Evolutionary conservation across 108 stramenopile genomes (phyloP).

Genomic region (Cyclotella cryptica): DNA sequence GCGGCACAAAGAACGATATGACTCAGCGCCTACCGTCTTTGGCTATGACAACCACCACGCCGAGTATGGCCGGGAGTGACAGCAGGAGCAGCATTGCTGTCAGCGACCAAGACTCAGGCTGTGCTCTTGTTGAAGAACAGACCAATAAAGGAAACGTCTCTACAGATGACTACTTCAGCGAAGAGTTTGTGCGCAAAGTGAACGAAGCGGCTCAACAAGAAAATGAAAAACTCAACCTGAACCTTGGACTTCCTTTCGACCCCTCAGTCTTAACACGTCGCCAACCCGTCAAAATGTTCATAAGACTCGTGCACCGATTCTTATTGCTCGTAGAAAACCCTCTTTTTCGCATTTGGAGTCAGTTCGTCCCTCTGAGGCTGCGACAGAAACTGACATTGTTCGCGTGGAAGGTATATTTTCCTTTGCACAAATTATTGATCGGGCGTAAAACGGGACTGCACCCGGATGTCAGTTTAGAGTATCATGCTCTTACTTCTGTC

Average conservation of each 20-base stretch:
- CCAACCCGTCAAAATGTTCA: conserved; percentile 36
- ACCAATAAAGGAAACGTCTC: background rate
- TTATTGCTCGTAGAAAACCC: conserved; percentile 54
- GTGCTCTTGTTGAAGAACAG: background rate
- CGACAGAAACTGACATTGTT: conserved; percentile 56
- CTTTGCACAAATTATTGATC: conserved; percentile 61
- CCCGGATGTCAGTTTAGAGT: conserved; percentile 64
- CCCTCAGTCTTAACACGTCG: conserved; percentile 47
- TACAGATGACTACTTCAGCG: conserved; percentile 1
- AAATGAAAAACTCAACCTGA: conserved; percentile 62
- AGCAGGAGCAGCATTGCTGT: conserved; percentile 5
- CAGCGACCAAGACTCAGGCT: conserved; percentile 1
- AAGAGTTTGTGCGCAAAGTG: conserved; percentile 8
- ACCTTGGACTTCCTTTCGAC: conserved; percentile 68
- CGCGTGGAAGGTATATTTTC: conserved; percentile 74
- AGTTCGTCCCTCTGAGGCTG: conserved; percentile 54
- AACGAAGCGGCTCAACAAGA: conserved; percentile 49
- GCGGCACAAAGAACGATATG: background rate
- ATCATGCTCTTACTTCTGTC: conserved; percentile 78
- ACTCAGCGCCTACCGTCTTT: background rate
- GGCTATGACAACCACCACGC: background rate
- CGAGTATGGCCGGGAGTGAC: background rate
- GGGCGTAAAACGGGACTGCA: conserved; percentile 67
- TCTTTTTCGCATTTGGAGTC: conserved; percentile 55
- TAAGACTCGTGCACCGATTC: conserved; percentile 41